A percentile compares a stretch with the other conserved stretches of the same genome.
phyloP scores from a whole-genome alignment of 2,329 filamentous ascomycete genomes.

The Aspergillus neotritici region DNA sequence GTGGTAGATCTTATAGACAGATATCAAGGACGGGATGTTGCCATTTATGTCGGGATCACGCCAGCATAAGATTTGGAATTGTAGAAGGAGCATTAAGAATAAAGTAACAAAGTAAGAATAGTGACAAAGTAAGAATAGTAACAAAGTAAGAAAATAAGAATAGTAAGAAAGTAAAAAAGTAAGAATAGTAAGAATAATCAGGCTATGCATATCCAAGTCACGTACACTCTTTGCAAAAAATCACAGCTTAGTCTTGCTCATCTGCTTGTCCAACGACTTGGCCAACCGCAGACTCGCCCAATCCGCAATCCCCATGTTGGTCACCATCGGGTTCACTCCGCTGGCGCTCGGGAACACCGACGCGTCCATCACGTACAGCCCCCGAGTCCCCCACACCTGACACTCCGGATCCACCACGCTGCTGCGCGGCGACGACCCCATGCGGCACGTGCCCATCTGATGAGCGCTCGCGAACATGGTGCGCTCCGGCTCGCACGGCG shows the following conservation, averaged over 20 bases:
- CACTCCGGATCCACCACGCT: constrained; percentile 43
- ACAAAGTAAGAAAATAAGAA: too few species aligned
- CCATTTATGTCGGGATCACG: too few species aligned
- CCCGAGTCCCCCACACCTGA: constrained; percentile 44
- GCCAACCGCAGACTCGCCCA: constrained; percentile 40
- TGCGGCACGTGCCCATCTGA: constrained; percentile 49
- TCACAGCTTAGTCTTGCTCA: constrained; percentile 16
- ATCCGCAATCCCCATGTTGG: constrained; percentile 47
- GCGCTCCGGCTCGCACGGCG: constrained; percentile 44
- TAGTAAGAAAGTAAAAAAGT: too few species aligned
- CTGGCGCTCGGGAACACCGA: constrained; percentile 48
- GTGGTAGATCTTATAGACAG: too few species aligned
- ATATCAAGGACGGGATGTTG: too few species aligned
- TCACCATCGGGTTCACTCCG: constrained; percentile 50
- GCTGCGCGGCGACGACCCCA: constrained; percentile 37
- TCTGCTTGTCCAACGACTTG: constrained; percentile 21
- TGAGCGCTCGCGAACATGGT: constrained; percentile 43
- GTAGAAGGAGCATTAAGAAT: too few species aligned
- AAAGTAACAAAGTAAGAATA: too few species aligned
- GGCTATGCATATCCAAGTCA: too few species aligned
- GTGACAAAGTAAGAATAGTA: too few species aligned
- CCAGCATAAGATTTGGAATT: too few species aligned
- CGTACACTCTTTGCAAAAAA: constrained; percentile 14
- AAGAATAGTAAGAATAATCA: too few species aligned
- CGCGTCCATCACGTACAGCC: constrained; percentile 46